Conservation (phyloP, 805 yeast genomes). For the Wickerhamiella bombiphila region DNA sequence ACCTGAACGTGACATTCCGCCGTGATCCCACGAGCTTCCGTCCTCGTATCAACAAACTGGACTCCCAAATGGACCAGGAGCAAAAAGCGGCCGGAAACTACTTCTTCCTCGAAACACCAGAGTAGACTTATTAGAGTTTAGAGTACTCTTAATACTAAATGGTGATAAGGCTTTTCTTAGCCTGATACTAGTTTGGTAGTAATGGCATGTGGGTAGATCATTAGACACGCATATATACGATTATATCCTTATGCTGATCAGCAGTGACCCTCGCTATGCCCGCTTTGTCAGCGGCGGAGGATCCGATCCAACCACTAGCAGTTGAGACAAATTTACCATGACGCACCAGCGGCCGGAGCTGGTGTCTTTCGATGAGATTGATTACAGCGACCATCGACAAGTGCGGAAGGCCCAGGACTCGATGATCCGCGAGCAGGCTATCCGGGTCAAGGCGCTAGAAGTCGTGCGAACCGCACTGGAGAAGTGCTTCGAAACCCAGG, state of each 20-base stretch:
- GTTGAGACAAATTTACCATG: conserved; percentile 7
- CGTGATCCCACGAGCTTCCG: conserved; percentile 97
- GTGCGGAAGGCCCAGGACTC: conserved; percentile 64
- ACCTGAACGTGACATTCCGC: conserved; percentile 94
- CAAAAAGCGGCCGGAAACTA: conserved; percentile 86
- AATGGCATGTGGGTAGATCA: too few species aligned
- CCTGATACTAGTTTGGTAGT: too few species aligned
- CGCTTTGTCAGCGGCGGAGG: too few species aligned
- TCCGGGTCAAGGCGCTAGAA: conserved; percentile 51
- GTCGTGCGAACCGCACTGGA: conserved; percentile 60
- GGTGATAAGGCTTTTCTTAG: too few species aligned
- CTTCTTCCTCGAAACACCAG: conserved; percentile 76
- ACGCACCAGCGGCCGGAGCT: conserved; percentile 37
- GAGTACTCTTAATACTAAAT: neutral
- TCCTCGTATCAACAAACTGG: conserved; percentile 96
- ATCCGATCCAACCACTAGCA: too few species aligned
- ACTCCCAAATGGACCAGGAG: conserved; percentile 98
- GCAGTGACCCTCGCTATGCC: too few species aligned
- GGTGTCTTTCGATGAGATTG: conserved; percentile 73
- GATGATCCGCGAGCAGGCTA: conserved; percentile 66
- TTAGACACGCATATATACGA: too few species aligned
- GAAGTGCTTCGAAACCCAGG: conserved; percentile 48
- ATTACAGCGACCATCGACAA: conserved; percentile 49
- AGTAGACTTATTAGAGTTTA: conserved; percentile 7
- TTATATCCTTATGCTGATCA: too few species aligned